Evolutionary conservation across 1,284 basidiomycete genomes (phyloP).

Genomic region (Ceratobasidium papillatum): DNA sequence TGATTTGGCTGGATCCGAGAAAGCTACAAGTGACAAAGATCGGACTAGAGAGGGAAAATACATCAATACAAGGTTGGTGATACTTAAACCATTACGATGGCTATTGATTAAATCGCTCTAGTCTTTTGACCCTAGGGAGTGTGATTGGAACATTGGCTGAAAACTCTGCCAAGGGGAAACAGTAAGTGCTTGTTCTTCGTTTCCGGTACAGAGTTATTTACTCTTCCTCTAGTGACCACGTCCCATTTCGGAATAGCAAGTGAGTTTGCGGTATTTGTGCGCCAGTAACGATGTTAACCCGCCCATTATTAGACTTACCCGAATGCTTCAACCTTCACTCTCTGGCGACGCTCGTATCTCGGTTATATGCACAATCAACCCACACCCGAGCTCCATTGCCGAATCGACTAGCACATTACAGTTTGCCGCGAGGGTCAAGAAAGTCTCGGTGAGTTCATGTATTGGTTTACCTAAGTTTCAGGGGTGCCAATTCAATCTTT

Average conservation of each 20-base stretch:
- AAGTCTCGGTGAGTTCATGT: conserved; percentile 64
- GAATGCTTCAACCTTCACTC: conserved; percentile 93
- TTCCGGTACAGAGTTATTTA: conserved; percentile 7
- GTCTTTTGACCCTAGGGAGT: conserved; percentile 86
- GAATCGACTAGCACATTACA: conserved; percentile 86
- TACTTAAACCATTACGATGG: neutral
- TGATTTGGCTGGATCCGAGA: conserved; percentile 97
- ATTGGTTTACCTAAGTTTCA: neutral
- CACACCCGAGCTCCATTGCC: conserved; percentile 73
- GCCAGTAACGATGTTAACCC: neutral
- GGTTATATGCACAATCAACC: conserved; percentile 95
- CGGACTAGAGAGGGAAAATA: conserved; percentile 91
- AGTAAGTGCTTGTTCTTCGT: conserved; percentile 53
- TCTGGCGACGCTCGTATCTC: conserved; percentile 95
- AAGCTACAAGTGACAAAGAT: conserved; percentile 92
- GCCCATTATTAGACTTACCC: conserved; percentile 62
- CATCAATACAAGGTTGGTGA: conserved; percentile 83
- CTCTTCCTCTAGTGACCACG: conserved; percentile 69
- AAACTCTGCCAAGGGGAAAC: conserved; percentile 80
- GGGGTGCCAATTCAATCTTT: conserved; percentile 43
- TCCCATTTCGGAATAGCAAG: conserved; percentile 97
- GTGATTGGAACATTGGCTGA: conserved; percentile 91
- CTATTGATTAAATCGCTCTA: conserved; percentile 49
- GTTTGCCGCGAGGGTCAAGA: conserved; percentile 90
- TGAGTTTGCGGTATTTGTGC: conserved; percentile 36